Evolutionary conservation across 352 stramenopile species (phyloP), one percentile per base, ranked within the genome.

Genomic region (Pilasporangium apinafurcum): DNA sequence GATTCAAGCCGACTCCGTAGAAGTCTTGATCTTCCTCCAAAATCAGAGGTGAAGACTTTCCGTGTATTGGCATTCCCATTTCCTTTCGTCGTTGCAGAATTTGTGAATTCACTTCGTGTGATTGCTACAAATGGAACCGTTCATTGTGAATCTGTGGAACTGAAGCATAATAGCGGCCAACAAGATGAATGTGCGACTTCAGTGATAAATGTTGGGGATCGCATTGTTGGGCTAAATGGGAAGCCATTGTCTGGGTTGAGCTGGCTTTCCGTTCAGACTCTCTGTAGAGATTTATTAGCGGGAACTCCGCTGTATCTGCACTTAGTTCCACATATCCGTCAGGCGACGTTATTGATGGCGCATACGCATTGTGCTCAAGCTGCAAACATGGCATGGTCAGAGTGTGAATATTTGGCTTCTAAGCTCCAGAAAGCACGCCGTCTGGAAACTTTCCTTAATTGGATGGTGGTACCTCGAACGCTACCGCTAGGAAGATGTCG

Each of bases 211-310:
- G 30, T 86, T 38, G 73, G 75, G 16, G 75, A 91, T 33, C 32
- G 45, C 24, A 54, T 91, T 34, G 68, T 88, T 27, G 75, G 79
- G 7, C 41, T 86, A n/a, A 91, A 91, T 30, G 71, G 75, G 0
- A 58, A 46, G 21, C 54, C 65, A 16, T 62, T 78, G 14, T 35
- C 49, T 21, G 68, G 70, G 14, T 43, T 83, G 21, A 70, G 39
- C 22, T 83, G 70, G 70, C 14, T 33, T 16, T 69, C 68, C 0
- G 41, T 83, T 10, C 65, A 70, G 18, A 52, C 53, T 17, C 7
- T 83, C 12, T 77, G 62, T 26, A 47, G 39, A 2, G 60, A 75
- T 18, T 44, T 78, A 20, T 45, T 41, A 18, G 37, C 51, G 12
- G 40, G 58, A 3, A 51, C 48, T n/a, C 51, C 60, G 20, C 44